Percentiles rank a stretch among this genome's conserved stretches.
These are phyloP conservation scores for Eucalyptus erythrocorys DNA, from an alignment of 345 rosid genomes.

Conservation along the genomic window DNA sequence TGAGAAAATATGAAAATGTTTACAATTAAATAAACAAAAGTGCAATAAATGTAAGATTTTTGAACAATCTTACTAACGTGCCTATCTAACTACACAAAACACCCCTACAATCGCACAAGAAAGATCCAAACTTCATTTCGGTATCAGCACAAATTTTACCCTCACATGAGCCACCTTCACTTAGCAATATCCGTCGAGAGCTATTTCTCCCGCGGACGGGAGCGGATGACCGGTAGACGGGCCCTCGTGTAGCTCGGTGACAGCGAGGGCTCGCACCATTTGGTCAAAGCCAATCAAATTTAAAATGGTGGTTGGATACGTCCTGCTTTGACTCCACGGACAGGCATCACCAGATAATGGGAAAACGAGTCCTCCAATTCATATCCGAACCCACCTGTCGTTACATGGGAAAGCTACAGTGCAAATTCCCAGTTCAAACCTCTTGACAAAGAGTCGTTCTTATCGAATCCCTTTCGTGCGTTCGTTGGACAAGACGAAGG, in stretches of 20 bases:
- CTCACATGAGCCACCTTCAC: not conserved
- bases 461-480: not conserved
- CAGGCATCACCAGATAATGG: not conserved
- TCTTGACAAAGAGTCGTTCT: not conserved
- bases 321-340: not conserved
- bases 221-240: not conserved
- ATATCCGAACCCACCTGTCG: not conserved
- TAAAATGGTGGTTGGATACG: not conserved
- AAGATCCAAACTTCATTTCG: not conserved
- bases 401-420: not conserved
- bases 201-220: not conserved
- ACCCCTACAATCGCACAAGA: not conserved
- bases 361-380: not conserved
- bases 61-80: not conserved
- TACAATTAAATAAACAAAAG: not conserved
- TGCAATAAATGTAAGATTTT: not conserved
- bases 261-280: not conserved
- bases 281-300: not conserved
- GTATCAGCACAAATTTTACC: not conserved
- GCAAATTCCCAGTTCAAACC: not conserved
- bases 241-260: not conserved
- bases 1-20: too few relatives aligned
- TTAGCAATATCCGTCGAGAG: not conserved
- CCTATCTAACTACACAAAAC: not conserved
- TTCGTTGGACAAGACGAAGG: not conserved